A percentile compares a stretch with the other conserved stretches of the same genome.
These are phyloP conservation scores for Trichoderma oligosporum DNA, from an alignment of 2,329 filamentous ascomycete genomes.

Conservation along the genomic window DNA sequence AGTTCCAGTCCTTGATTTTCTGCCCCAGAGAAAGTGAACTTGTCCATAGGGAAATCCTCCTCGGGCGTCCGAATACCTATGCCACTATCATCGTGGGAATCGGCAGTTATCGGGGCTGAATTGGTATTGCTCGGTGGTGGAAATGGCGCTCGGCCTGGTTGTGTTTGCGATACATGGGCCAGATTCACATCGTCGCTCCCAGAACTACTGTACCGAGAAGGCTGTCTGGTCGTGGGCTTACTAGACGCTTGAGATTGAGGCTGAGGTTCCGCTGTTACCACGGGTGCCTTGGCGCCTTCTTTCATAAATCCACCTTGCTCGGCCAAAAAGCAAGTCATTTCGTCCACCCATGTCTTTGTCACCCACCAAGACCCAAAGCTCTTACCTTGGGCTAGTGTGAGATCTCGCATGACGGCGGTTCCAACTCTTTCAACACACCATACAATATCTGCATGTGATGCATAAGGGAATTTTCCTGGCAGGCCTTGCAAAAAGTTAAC, in stretches of 20 bases:
- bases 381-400: slow-evolving; percentile 72
- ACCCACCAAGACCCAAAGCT: slow-evolving; percentile 94
- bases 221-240: slow-evolving; percentile 36
- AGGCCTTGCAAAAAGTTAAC: slow-evolving; percentile 67
- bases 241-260: slow-evolving; percentile 36
- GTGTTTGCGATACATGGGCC: slow-evolving; percentile 44
- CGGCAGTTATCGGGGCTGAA: slow-evolving; percentile 38
- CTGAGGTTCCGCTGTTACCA: slow-evolving; percentile 30
- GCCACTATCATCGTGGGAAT: slow-evolving; percentile 66
- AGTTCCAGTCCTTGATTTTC: slow-evolving; percentile 36
- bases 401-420: slow-evolving; percentile 73
- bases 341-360: slow-evolving; percentile 91
- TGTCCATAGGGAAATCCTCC: slow-evolving; percentile 60
- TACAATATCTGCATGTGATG: slow-evolving; percentile 67
- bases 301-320: slow-evolving; percentile 86
- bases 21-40: slow-evolving; percentile 47
- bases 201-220: slow-evolving; percentile 42
- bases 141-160: slow-evolving; percentile 50
- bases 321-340: slow-evolving; percentile 87
- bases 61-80: slow-evolving; percentile 68
- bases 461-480: slow-evolving; percentile 68
- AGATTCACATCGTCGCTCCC: slow-evolving; percentile 46
- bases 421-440: slow-evolving; percentile 73
- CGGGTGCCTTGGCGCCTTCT: slow-evolving; percentile 42
- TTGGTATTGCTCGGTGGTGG: slow-evolving; percentile 42